Base-by-base conservation (phyloP, 768 basidiomycete genomes). In the Agaricus blazei region DNA sequence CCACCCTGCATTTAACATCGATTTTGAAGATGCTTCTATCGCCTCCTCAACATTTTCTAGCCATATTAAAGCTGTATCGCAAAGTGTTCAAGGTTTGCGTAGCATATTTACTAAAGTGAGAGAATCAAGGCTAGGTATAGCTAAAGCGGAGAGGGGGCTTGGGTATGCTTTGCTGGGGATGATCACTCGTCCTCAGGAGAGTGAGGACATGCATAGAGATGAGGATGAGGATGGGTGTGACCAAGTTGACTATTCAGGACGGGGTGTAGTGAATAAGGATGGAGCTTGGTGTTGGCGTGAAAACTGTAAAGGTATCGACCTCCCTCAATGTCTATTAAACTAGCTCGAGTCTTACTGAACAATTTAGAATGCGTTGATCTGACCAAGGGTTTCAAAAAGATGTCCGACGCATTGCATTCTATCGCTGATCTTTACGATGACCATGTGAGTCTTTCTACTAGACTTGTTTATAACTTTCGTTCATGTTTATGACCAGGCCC, bases 241-340 rank as follows among this genome's bases (percentile, higher is more conserved):
- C 9, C 26, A 15, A 54, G 58, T 26, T 59, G 56, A 42, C 8
- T 19, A 24, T 19, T 43, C 41, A 43, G 26, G 38, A 67, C 37
- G n/a, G 55, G 86, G 87, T 0, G 63, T 87, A 48, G 62, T 83
- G 52, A 93, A 92, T 59, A 73, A 75, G 8, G 80, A 88, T 26
- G 86, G 88, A 1, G 90, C 88, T 3, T 90, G 92, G 88, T 92
- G 90, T 66, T 95, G 91, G 90, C 77, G 84, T 26, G 89, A 93
- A 51, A 77, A 76, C 2, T 93, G 91, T 65, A 68, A 78, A 65
- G 84, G 89, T 88, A 61, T 12, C 71, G 48, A 6, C 12, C 36
- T 48, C 31, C 48, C 2, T 46, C 42, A 3, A 34, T n/a, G 36
- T 15, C 48, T 45, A 34, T 28, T 36, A n/a, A 48, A 31, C 23